Conservation (phyloP, 768 basidiomycete genomes). For the Xerocomus spinulosus region DNA sequence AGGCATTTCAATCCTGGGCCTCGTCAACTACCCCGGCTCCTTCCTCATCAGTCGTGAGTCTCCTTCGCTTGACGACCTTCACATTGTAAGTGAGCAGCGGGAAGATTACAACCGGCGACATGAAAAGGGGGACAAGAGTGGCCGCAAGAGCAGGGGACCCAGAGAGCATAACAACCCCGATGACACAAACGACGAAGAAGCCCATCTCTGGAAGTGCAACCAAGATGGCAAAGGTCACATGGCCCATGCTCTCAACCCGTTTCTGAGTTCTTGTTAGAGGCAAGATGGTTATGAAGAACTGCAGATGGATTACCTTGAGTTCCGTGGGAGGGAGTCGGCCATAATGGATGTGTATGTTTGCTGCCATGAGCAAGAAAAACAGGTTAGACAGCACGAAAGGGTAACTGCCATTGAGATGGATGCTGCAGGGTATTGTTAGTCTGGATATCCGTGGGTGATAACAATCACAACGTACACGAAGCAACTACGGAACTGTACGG, state of each 20-base stretch:
- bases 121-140: conserved; percentile 9
- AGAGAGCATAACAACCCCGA: conserved; percentile 9
- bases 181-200: conserved; percentile 15
- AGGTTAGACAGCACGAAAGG: conserved; percentile 12
- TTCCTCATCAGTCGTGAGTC: background rate
- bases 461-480: conserved; percentile 8
- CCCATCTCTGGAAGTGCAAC: conserved; percentile 20
- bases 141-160: conserved; percentile 8
- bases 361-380: conserved; percentile 16
- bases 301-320: conserved; percentile 19
- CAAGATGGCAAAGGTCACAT: conserved; percentile 12
- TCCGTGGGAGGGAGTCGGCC: conserved; percentile 20
- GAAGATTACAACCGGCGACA: conserved; percentile 5
- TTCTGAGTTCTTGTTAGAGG: conserved; percentile 6
- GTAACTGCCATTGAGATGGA: conserved; percentile 10
- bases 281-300: no score
- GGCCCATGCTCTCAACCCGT: conserved; percentile 10
- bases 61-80: background rate
- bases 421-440: conserved; percentile 13
- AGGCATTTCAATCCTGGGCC: no score
- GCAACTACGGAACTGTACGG: background rate
- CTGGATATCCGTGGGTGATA: background rate
- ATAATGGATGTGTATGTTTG: conserved; percentile 17
- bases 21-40: no score
- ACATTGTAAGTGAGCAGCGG: conserved; percentile 1